Base-by-base conservation (phyloP, 1,139 yeast species). In the Zygoascus hellenicus region DNA sequence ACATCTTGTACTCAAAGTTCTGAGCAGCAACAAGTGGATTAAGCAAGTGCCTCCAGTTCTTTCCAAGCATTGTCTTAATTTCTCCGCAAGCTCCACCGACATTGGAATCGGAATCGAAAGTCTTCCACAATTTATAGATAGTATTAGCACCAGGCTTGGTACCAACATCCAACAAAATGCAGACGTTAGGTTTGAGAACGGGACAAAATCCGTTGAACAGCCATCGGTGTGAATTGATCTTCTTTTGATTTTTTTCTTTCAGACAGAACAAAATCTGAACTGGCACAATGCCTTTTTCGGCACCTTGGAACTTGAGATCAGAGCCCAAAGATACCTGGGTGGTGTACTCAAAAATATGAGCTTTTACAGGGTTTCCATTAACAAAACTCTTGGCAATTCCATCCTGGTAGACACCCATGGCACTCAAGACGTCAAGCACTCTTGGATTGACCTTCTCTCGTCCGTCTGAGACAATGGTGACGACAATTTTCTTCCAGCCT, bases 1-100 rank as follows among this genome's bases (percentile, higher is more conserved):
- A 83, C 65, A 83, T 83, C 63, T 85, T 85, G 65, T 85, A 85
- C 63, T 85, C 95, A 61, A 85, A 85, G 60, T 85, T 85, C 60
- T 85, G 95, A 0, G 92, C 87, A 0, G 94, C 90, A 9, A 85
- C 90, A 43, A 85, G 70, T 2, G 98, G 98, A 62, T 90, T 92
- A 29, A 87, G 67, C 54, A 92, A 70, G 53, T 88, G 86, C 22
- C 71, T 62, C 77, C 96, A 87, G 14, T 81, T 84, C 61, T 80
- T 84, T 39, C 97, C 97, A 58, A 85, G 87, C 86, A 90, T 84
- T 1, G 97, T 89, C 54, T 84, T 85, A 61, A 92, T 89, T 66
- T 92, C 97, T 52, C 98, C 98, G 14, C 97, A 96, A 1, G 96
- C 97, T 55, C 97, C 98, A 1, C 96, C 98, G 48, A 90, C 96